Conservation (phyloP, 1,139 yeast species). For the Protomyces inouyei region DNA sequence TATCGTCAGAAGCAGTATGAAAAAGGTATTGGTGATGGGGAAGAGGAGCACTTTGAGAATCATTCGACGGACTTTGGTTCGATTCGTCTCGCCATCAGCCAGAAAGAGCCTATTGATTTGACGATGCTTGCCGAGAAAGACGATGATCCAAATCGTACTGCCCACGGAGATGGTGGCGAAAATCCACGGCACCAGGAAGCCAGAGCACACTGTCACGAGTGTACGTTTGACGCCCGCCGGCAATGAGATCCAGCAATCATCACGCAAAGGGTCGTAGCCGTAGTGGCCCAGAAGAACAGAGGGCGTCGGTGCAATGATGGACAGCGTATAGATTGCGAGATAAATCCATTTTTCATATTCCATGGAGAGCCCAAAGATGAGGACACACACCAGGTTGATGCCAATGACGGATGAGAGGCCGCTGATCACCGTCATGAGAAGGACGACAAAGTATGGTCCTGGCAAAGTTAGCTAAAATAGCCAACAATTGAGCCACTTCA, state of each 20-base stretch:
- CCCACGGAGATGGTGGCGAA: neutral
- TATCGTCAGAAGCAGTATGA: neutral
- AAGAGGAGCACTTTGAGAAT: neutral
- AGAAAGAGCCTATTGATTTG: neutral
- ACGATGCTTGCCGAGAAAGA: neutral
- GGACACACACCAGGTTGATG: neutral
- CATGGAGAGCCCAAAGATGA: neutral
- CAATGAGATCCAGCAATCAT: neutral
- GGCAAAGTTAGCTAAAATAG: neutral
- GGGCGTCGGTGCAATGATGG: neutral
- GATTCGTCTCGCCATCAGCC: neutral
- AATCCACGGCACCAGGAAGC: neutral
- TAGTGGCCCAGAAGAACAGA: neutral
- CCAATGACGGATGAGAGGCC: neutral
- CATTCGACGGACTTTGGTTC: neutral
- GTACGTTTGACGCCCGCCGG: neutral
- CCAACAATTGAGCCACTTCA: neutral
- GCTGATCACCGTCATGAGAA: neutral
- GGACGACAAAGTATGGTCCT: neutral
- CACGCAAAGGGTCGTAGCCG: neutral
- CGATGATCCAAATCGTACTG: neutral
- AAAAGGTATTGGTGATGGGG: neutral
- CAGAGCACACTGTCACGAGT: neutral
- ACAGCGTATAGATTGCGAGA: neutral
- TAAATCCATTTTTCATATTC: neutral